Conservation (phyloP, 1,284 basidiomycete genomes). For the Hymenochaete sp. region DNA sequence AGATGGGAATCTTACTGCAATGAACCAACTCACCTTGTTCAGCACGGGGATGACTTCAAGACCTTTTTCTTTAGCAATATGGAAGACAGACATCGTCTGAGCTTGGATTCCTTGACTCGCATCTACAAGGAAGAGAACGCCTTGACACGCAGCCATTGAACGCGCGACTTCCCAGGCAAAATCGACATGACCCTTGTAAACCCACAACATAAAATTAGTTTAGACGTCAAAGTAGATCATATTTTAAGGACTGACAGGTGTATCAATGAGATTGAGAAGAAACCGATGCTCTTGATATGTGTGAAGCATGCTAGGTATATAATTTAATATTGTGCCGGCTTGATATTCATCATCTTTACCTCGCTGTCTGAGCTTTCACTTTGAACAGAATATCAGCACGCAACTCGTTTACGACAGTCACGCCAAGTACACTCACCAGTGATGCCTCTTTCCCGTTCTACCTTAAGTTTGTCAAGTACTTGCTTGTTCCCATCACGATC, state of each 20-base stretch:
- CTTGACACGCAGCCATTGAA: conserved; percentile 89
- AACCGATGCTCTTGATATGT: conserved; percentile 45
- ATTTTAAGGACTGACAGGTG: conserved; percentile 52
- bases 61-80: conserved; percentile 76
- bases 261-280: conserved; percentile 94
- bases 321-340: no score
- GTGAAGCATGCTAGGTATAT: conserved; percentile 64
- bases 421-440: conserved; percentile 48
- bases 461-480: conserved; percentile 93
- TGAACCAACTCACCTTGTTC: conserved; percentile 74
- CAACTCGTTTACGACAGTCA: conserved; percentile 4
- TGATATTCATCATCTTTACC: conserved; percentile 35
- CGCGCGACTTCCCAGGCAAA: conserved; percentile 96
- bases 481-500: conserved; percentile 71
- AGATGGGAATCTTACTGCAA: background rate
- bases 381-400: conserved; percentile 11
- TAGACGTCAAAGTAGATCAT: background rate
- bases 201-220: no score
- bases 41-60: conserved; percentile 87
- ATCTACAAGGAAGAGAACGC: conserved; percentile 86
- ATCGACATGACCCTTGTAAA: conserved; percentile 81
- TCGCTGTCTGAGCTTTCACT: conserved; percentile 90
- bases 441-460: conserved; percentile 91
- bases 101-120: conserved; percentile 96
- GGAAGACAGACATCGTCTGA: conserved; percentile 93